phyloP scores from a whole-genome alignment of 139 green algal genomes.

The Haematococcus lacustris region DNA sequence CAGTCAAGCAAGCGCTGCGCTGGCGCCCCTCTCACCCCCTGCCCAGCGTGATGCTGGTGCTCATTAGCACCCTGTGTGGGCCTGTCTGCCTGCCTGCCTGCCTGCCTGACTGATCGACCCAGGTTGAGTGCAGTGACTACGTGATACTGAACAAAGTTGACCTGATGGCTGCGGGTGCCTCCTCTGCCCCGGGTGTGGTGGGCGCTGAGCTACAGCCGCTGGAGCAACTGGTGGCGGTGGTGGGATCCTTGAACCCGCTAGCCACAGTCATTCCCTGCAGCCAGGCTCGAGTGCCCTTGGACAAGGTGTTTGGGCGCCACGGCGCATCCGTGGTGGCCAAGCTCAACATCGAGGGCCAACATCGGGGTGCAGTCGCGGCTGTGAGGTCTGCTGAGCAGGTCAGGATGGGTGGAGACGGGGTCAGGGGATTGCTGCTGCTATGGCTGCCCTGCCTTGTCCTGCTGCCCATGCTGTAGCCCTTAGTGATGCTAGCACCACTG shows the following conservation, averaged over 20 bases:
- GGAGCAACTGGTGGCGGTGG: slow-evolving; percentile 58
- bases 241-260: slow-evolving; percentile 77
- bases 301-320: slow-evolving; percentile 58
- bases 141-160: slow-evolving; percentile 85
- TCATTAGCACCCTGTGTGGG: too few species aligned
- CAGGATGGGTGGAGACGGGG: too few species aligned
- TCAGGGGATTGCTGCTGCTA: too few species aligned
- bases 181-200: neutral
- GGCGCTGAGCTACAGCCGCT: slow-evolving; percentile 3
- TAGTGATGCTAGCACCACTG: too few species aligned
- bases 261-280: slow-evolving; percentile 59
- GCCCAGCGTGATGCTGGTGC: too few species aligned
- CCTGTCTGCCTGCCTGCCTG: slow-evolving; percentile 54
- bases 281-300: slow-evolving; percentile 56
- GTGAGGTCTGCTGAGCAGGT: slow-evolving; percentile 44
- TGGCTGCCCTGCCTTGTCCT: too few species aligned
- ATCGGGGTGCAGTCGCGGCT: slow-evolving; percentile 71
- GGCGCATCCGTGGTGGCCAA: slow-evolving; percentile 49
- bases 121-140: slow-evolving; percentile 81
- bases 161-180: slow-evolving; percentile 24
- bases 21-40: too few species aligned
- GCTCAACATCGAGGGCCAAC: slow-evolving; percentile 84
- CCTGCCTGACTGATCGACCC: too few species aligned
- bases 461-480: too few species aligned
- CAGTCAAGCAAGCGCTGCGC: too few species aligned